These are phyloP conservation scores for Ceratocystis huliohia DNA, from an alignment of 2,329 filamentous ascomycete species.

Conservation along the genomic window DNA sequence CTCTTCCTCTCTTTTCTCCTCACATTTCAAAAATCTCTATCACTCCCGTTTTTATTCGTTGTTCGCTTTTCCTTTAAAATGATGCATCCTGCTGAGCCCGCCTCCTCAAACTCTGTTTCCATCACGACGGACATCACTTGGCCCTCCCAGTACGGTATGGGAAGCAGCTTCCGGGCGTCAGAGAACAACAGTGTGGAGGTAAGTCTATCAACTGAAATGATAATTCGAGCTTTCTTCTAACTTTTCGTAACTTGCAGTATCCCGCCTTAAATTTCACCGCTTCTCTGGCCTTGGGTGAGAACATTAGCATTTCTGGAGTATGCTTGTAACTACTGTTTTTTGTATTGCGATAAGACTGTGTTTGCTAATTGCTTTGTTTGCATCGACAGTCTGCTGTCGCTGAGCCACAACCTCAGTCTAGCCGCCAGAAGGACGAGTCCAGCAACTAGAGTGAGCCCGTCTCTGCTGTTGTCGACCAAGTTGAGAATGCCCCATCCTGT, in stretches of 20 bases:
- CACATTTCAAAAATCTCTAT: too few species aligned
- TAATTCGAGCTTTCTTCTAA: too few species aligned
- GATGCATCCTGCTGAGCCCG: too few species aligned
- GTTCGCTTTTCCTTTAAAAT: too few species aligned
- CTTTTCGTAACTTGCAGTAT: too few species aligned
- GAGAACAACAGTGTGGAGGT: too few species aligned
- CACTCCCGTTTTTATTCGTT: too few species aligned
- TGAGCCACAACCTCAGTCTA: constrained; percentile 11
- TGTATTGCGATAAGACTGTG: not conserved
- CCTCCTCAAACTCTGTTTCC: not conserved
- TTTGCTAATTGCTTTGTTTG: not conserved
- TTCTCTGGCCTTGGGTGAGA: not conserved
- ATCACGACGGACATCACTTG: too few species aligned
- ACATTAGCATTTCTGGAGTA: not conserved
- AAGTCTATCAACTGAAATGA: too few species aligned
- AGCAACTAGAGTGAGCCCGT: not conserved
- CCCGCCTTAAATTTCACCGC: not conserved
- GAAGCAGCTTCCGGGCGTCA: too few species aligned
- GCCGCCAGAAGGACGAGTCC: constrained; percentile 1
- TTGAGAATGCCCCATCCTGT: constrained; percentile 21
- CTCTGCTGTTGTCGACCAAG: not conserved
- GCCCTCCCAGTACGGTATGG: not conserved
- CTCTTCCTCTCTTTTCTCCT: too few species aligned
- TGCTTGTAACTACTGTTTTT: not conserved
- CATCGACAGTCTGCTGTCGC: not conserved